phyloP scores from a whole-genome alignment of 345 rosid genomes.

The Acer yangbiense region DNA sequence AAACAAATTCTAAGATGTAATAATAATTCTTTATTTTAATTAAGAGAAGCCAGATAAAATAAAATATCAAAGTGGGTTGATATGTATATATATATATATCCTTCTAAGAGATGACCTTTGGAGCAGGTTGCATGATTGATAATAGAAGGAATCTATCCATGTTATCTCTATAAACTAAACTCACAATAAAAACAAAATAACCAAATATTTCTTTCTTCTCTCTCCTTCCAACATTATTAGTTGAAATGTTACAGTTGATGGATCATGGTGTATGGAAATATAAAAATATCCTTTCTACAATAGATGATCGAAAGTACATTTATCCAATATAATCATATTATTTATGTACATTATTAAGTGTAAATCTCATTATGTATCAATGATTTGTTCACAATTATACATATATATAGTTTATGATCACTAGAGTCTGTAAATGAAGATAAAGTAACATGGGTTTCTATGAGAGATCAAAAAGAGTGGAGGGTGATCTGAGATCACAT shows the following conservation, averaged over 20 bases:
- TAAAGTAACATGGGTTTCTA: no score
- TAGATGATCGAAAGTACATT: no score
- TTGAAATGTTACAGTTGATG: neutral
- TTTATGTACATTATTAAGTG: no score
- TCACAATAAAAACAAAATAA: constrained; percentile 17
- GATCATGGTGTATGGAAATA: neutral
- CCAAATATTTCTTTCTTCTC: neutral
- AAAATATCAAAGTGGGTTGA: neutral
- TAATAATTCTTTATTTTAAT: constrained; percentile 4
- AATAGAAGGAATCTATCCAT: constrained; percentile 69
- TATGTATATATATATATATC: no score
- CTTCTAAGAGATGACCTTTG: neutral
- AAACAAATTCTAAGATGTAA: neutral
- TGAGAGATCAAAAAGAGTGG: no score
- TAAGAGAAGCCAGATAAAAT: constrained; percentile 26
- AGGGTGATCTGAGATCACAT: neutral
- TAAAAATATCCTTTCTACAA: no score
- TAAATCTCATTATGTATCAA: neutral
- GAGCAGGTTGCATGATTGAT: constrained; percentile 41
- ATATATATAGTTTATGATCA: no score
- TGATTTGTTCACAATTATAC: no score
- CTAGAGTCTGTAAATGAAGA: no score
- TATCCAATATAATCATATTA: no score
- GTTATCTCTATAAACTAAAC: constrained; percentile 34
- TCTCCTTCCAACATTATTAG: neutral